Evolutionary conservation across 805 yeast genomes (phyloP), one percentile per base, ranked within the genome.

Genomic region (Metschnikowia shivogae): DNA sequence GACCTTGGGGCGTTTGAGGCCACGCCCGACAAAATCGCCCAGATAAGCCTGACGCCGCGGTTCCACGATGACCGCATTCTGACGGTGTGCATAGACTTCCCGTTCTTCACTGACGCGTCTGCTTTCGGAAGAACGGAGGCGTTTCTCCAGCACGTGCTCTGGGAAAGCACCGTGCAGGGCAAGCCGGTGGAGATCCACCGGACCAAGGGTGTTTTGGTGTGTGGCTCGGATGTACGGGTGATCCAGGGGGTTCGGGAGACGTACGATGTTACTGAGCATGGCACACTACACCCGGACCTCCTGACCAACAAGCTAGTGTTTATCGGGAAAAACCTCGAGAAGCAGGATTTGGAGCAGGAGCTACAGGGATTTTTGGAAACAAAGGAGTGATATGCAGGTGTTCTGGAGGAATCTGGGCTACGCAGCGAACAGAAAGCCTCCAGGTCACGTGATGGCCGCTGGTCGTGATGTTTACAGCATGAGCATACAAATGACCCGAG

Each of bases 201-300:
- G 50, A 68, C 85, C 2, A 93, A 93, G 60, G 98, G 97, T 1
- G 62, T 87, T 8, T 51, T 89, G 6, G 74, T 82, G 49, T 38
- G 37, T 35, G 53, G 48, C 3, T 58, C 63, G 6, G 63, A 61
- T 6, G 80, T 75, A 19, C 74, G 77, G 51, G 86, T 89, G 6
- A 66, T 93, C 9, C 99, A 93, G 62, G 98, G 95, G 10, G 99
- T 93, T 0, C 73, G 98, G 48, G 93, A 89, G 44, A 89, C 96
- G 0, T 93, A 89, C 63, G 99, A 93, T 50, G 70, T 88, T 3
- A 73, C 83, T 4, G 81, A 77, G 11, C 69, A 68, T 6, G 69
- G 68, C 2, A 42, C 48, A 13, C 55, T 61, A 36, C 69, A 73
- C 4, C 68, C 66, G 12, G 74, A 67, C 0, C 60, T 70, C 2